phyloP scores from a whole-genome alignment of 805 yeast species.

The Monosporozyma servazzii region DNA sequence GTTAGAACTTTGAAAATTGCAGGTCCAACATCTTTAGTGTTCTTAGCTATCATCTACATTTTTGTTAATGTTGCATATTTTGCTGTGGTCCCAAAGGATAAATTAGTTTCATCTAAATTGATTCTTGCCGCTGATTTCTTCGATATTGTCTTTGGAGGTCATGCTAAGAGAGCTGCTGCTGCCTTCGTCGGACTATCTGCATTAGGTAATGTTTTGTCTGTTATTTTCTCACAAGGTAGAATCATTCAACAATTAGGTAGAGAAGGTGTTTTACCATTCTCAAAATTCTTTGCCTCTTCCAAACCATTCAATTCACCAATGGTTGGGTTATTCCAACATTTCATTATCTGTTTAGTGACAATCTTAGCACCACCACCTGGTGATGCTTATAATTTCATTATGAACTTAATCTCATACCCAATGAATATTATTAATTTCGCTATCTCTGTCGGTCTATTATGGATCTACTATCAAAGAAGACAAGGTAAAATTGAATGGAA shows the following conservation, averaged over 20 bases:
- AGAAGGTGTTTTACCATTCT: slow-evolving; percentile 72
- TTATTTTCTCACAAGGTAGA: slow-evolving; percentile 74
- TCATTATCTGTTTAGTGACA: slow-evolving; percentile 63
- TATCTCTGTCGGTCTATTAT: slow-evolving; percentile 51
- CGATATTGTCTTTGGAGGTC: slow-evolving; percentile 57
- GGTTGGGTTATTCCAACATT: slow-evolving; percentile 67
- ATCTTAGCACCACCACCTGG: slow-evolving; percentile 80
- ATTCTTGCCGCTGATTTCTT: slow-evolving; percentile 72
- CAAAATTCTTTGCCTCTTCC: slow-evolving; percentile 58
- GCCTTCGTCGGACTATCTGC: slow-evolving; percentile 77
- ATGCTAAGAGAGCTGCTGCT: slow-evolving; percentile 63
- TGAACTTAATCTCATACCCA: slow-evolving; percentile 75
- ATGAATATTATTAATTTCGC: slow-evolving; percentile 63
- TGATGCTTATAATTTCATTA: slow-evolving; percentile 74
- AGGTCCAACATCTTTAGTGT: slow-evolving; percentile 62
- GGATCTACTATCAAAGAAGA: slow-evolving; percentile 42
- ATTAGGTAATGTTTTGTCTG: slow-evolving; percentile 72
- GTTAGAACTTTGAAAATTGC: slow-evolving; percentile 57
- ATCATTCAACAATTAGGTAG: slow-evolving; percentile 72
- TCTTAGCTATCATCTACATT: slow-evolving; percentile 57
- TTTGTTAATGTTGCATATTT: slow-evolving; percentile 72
- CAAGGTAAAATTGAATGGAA: slow-evolving; percentile 51
- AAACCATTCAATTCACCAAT: slow-evolving; percentile 68
- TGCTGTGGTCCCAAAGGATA: slow-evolving; percentile 69
- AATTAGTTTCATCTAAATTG: slow-evolving; percentile 50